Evolutionary conservation across 1,139 yeast species (phyloP), one percentile per base, ranked within the genome.

Genomic region (Fermentozyma sake): DNA sequence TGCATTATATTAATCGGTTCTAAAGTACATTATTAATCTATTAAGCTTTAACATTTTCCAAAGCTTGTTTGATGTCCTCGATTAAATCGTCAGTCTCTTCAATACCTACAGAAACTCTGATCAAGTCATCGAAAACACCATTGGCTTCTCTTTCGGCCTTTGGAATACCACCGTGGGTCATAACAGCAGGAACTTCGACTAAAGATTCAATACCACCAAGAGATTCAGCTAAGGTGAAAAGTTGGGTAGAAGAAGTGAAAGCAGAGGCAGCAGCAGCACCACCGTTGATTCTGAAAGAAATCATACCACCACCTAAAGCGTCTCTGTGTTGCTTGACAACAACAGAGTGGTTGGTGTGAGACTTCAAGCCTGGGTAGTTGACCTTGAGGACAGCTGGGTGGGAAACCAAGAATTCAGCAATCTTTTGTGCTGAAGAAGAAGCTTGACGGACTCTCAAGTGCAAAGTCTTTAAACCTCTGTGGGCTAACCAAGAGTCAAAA

Each of bases 151-250:
- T 78, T 49, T 76, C 79, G 31, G 67, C 85, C 57, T 72, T 70
- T 50, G 94, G 89, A 57, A 86, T 84, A 52, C 95, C 95, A 32
- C 93, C 93, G 50, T 85, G 95, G 44, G 95, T 85, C 95, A 85
- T 85, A 31, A 79, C 77, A 32, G 95, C 94, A 29, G 95, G 95
- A 28, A 85, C 91, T 61, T 85, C 95, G 41, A 83, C 64, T 52
- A 85, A 70, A 14, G 91, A 79, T 63, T 86, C 95, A 43, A 85
- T 79, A 46, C 95, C 95, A 44, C 95, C 96, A 35, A 85, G 72
- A 18, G 94, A 83, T 62, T 85, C 95, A 36, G 95, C 95, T 50
- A 85, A 70, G 14, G 93, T 79, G 68, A 85, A 85, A 39, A 83
- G 58, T 60, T 79, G 75, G 41, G 94, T 82, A 26, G 76, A 52